phyloP scores from a whole-genome alignment of 2,329 filamentous ascomycete species.

The Ceratocystis colombiana region DNA sequence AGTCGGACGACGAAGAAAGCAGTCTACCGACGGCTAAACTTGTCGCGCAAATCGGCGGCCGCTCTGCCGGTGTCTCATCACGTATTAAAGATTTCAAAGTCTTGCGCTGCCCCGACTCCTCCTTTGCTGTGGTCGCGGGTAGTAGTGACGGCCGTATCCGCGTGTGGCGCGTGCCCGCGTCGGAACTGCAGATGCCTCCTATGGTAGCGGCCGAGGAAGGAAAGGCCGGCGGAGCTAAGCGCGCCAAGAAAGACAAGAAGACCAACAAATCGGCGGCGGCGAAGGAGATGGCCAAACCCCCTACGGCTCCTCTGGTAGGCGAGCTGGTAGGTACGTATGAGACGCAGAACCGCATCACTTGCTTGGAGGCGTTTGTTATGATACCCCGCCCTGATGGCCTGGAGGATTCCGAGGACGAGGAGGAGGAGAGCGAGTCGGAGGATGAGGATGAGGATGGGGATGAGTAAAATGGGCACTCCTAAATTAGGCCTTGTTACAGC shows the following conservation, averaged over 20 bases:
- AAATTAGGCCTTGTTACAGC: no score
- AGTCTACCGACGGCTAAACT: conserved; percentile 51
- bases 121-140: conserved; percentile 55
- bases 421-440: conserved; percentile 33
- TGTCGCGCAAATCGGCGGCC: conserved; percentile 70
- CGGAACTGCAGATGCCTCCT: conserved; percentile 29
- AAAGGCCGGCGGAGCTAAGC: conserved; percentile 28
- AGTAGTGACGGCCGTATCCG: conserved; percentile 81
- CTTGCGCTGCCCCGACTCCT: conserved; percentile 38
- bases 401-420: conserved; percentile 43
- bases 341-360: conserved; percentile 82
- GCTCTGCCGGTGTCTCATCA: conserved; percentile 52
- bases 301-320: conserved; percentile 40
- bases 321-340: conserved; percentile 65
- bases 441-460: conserved; percentile 34
- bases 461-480: conserved; percentile 22
- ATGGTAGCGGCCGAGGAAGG: conserved; percentile 29
- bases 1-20: conserved; percentile 28
- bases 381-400: conserved; percentile 53
- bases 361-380: conserved; percentile 78
- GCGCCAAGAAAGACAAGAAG: conserved; percentile 26
- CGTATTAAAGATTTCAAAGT: conserved; percentile 85
- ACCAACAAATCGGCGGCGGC: conserved; percentile 31
- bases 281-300: not conserved
- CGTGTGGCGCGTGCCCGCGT: conserved; percentile 55